Evolutionary conservation across 1,284 basidiomycete genomes (phyloP).

Genomic region (Heterobasidion parviporum): DNA sequence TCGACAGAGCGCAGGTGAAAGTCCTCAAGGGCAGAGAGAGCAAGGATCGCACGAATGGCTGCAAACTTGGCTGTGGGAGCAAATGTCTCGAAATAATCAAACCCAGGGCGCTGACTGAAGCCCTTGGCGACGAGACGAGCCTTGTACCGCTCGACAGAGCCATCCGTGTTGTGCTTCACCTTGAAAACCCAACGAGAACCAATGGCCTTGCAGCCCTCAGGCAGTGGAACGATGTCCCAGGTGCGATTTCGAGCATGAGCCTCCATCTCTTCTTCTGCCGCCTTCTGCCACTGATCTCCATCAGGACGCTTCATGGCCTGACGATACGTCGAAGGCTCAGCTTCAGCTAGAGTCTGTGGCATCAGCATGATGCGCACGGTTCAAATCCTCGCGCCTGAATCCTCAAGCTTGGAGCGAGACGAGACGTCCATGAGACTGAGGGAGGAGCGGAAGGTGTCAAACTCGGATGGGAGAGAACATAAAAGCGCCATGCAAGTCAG

Average conservation of each 20-base stretch:
- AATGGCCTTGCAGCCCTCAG: conserved; percentile 17
- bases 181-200: conserved; percentile 24
- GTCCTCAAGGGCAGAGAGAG: conserved; percentile 11
- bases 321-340: background rate
- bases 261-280: conserved; percentile 17
- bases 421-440: no score
- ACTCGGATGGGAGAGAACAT: no score
- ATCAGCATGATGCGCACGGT: no score
- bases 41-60: conserved; percentile 19
- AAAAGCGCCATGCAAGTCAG: no score
- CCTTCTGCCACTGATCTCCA: background rate
- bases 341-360: no score
- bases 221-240: conserved; percentile 17
- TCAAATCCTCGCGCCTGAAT: no score
- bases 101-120: conserved; percentile 27
- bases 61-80: conserved; percentile 22
- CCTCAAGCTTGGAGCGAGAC: no score
- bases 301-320: background rate
- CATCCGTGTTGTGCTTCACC: conserved; percentile 12
- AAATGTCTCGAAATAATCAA: conserved; percentile 29
- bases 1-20: conserved; percentile 14
- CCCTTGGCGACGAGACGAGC: conserved; percentile 32
- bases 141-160: conserved; percentile 11
- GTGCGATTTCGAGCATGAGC: conserved; percentile 17
- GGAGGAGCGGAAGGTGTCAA: no score